phyloP scores from a whole-genome alignment of 2,329 filamentous ascomycete genomes.

The Cryphonectria radicalis region DNA sequence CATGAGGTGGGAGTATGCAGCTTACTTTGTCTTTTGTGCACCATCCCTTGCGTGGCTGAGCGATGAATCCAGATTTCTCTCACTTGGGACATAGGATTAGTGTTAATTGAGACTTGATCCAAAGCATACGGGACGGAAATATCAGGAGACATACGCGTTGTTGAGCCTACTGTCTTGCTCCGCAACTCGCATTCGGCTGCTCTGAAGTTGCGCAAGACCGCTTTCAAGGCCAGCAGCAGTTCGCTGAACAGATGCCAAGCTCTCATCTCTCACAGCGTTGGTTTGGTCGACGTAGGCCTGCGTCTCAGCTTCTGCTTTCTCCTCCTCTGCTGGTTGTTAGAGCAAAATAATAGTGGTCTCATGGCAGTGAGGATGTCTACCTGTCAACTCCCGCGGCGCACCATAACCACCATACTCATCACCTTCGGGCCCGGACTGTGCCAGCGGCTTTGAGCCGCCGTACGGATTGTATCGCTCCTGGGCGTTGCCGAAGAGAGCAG shows the following conservation, averaged over 20 bases:
- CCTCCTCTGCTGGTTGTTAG: conserved; percentile 66
- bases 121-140: neutral
- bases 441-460: neutral
- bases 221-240: conserved; percentile 69
- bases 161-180: conserved; percentile 80
- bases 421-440: neutral
- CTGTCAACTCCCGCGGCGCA: conserved; percentile 70
- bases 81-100: conserved; percentile 37
- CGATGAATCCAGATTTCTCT: conserved; percentile 81
- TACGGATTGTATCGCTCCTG: conserved; percentile 19
- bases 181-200: conserved; percentile 74
- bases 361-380: neutral
- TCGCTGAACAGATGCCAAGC: conserved; percentile 68
- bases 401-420: conserved; percentile 58
- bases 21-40: conserved; percentile 64
- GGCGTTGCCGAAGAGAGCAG: conserved; percentile 23
- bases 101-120: too few species aligned
- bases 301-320: conserved; percentile 74
- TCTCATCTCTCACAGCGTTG: conserved; percentile 75
- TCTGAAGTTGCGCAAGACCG: conserved; percentile 71
- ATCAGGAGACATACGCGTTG: conserved; percentile 55
- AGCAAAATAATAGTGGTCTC: accelerated
- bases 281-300: conserved; percentile 75
- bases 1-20: too few species aligned
- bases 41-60: conserved; percentile 76